Percentiles rank a stretch among this genome's conserved stretches.
phyloP scores from a whole-genome alignment of 768 basidiomycete genomes.

The Mycena galopus region DNA sequence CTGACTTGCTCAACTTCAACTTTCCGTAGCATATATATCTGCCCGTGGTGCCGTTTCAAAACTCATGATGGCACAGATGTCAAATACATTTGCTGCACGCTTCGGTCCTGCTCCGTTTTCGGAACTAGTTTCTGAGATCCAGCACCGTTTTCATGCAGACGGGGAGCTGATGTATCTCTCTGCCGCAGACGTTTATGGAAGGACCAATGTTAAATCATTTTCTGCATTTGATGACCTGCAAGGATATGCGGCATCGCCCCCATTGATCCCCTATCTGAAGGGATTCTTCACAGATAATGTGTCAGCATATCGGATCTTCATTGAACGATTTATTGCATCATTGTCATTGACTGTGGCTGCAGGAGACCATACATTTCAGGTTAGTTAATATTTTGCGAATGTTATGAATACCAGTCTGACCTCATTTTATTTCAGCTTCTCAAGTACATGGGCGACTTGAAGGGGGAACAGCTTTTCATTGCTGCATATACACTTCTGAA shows the following conservation, averaged over 20 bases:
- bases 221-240: background rate
- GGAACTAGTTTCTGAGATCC: conserved; percentile 12
- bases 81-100: conserved; percentile 15
- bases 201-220: background rate
- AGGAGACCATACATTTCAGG: conserved; percentile 16
- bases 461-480: conserved; percentile 7
- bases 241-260: conserved; percentile 7
- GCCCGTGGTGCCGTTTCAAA: conserved; percentile 9
- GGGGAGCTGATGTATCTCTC: conserved; percentile 22
- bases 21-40: conserved; percentile 12
- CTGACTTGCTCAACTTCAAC: too few species aligned
- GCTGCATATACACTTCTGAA: conserved; percentile 1
- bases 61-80: conserved; percentile 18
- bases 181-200: conserved; percentile 3
- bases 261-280: background rate
- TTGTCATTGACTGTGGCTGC: background rate
- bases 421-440: background rate
- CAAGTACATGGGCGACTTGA: conserved; percentile 16
- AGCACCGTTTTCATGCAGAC: conserved; percentile 2
- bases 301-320: background rate
- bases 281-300: conserved; percentile 5
- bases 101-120: conserved; percentile 24
- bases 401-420: background rate
- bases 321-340: conserved; percentile 3
- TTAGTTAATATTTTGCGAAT: background rate